phyloP scores from a whole-genome alignment of 345 rosid genomes.

The Euphorbia peplus region DNA sequence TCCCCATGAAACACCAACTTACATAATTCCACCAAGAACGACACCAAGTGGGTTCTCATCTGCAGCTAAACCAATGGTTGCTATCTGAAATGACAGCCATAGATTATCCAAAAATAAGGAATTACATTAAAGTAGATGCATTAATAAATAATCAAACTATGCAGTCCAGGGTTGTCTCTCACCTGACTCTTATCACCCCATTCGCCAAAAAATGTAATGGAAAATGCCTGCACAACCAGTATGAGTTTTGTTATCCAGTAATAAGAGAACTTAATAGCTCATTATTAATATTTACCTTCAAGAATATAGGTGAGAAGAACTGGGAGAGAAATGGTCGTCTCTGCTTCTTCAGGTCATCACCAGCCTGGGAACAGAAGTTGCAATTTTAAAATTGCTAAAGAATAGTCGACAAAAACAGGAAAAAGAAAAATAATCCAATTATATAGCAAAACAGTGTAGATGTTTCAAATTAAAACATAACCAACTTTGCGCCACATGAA shows the following conservation, averaged over 20 bases:
- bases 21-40: constrained; percentile 82
- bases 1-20: constrained; percentile 26
- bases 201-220: constrained; percentile 92
- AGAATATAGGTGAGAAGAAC: constrained; percentile 81
- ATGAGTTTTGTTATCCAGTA: constrained; percentile 16
- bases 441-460: neutral
- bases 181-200: constrained; percentile 99
- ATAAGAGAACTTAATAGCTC: neutral
- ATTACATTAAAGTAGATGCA: constrained; percentile 9
- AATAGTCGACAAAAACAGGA: neutral
- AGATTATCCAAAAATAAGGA: constrained; percentile 6
- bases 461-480: neutral
- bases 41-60: constrained; percentile 91
- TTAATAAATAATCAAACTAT: neutral
- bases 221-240: constrained; percentile 68
- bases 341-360: constrained; percentile 69
- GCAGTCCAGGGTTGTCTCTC: neutral
- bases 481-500: neutral
- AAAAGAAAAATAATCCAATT: neutral
- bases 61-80: constrained; percentile 94
- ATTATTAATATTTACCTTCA: constrained; percentile 50
- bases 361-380: constrained; percentile 40
- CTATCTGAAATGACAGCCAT: constrained; percentile 54
- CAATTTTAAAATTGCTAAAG: neutral
- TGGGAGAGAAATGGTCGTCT: constrained; percentile 59